Base-by-base conservation (phyloP, 805 yeast species). In the Saccharomyces cerevisiae region DNA sequence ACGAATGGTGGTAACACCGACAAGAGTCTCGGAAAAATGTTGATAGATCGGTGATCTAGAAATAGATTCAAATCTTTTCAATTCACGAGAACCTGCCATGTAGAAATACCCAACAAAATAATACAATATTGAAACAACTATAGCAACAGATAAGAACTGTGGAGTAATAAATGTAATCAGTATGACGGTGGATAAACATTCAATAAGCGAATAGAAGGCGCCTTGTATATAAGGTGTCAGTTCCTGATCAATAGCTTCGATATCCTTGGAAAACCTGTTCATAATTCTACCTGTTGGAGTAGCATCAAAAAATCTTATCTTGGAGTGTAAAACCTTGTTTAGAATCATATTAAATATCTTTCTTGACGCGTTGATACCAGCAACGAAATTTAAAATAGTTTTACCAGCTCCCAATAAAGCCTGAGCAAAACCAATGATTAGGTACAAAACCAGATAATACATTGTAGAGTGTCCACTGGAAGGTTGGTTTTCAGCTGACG, bases 231-330 rank as follows among this genome's bases (percentile, higher is more conserved):
- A 78, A 6, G 89, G 85, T 22, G 88, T 81, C 59, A 89, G 75
- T 59, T 89, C 96, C 72, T 89, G 96, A 71, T 89, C 97, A 56
- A 89, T 80, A 17, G 89, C 81, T 69, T 89, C 96, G 60, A 90
- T 81, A 74, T 89, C 97, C 70, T 87, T 89, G 13, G 96, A 87
- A 66, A 90, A 90, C 69, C 97, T 78, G 72, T 89, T 90, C 88
- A 90, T 87, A 55, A 89, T 86, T 66, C 97, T 83, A 24, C 97
- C 97, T 61, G 84, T 77, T 9, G 97, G 97, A 6, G 96, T 89
- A 28, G 91, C 79, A 66, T 90, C 97, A 69, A 89, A 90, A 72
- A 90, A 90, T 61, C 96, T 78, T 57, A 88, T 74, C 57, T 77
- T 84, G 4, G 96, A 94, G 55, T 84, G 76, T 66, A 89, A 70